Evolutionary conservation across 2,329 filamentous ascomycete species (phyloP).

Genomic region (Penicillium occitanis): DNA sequence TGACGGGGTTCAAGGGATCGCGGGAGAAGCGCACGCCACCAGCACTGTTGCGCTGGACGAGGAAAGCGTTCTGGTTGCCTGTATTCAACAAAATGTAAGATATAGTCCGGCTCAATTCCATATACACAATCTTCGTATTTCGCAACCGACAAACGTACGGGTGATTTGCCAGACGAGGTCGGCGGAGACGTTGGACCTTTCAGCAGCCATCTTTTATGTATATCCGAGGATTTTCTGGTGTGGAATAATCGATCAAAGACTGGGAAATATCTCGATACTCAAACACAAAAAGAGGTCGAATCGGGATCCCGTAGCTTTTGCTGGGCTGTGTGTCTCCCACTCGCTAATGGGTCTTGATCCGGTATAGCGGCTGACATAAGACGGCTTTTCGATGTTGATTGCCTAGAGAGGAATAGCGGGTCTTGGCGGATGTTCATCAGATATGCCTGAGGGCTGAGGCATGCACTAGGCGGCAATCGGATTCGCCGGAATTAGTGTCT

Average conservation of each 20-base stretch:
- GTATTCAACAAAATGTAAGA: conserved; percentile 26
- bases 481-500: conserved; percentile 15
- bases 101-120: not conserved
- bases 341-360: conserved; percentile 21
- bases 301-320: conserved; percentile 8
- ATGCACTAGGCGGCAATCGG: not conserved
- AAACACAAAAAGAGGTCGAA: conserved; percentile 1
- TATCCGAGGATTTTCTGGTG: not conserved
- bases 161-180: conserved; percentile 94
- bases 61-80: conserved; percentile 87
- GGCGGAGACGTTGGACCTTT: conserved; percentile 74
- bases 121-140: not conserved
- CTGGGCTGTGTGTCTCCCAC: conserved; percentile 17
- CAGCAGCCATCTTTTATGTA: conserved; percentile 42
- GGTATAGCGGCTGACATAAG: conserved; percentile 18
- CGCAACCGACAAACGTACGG: conserved; percentile 64
- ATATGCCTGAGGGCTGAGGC: not conserved
- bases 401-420: not conserved
- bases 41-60: conserved; percentile 80
- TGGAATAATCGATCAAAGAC: conserved; percentile 8
- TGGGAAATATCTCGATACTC: conserved; percentile 8
- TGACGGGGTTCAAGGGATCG: conserved; percentile 89
- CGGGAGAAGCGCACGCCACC: conserved; percentile 88
- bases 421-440: not conserved
- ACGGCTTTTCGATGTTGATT: not conserved